A percentile compares a stretch with the other conserved stretches of the same genome.
phyloP scores from a whole-genome alignment of 2,329 filamentous ascomycete species.

The Coniochaeta hoffmannii region DNA sequence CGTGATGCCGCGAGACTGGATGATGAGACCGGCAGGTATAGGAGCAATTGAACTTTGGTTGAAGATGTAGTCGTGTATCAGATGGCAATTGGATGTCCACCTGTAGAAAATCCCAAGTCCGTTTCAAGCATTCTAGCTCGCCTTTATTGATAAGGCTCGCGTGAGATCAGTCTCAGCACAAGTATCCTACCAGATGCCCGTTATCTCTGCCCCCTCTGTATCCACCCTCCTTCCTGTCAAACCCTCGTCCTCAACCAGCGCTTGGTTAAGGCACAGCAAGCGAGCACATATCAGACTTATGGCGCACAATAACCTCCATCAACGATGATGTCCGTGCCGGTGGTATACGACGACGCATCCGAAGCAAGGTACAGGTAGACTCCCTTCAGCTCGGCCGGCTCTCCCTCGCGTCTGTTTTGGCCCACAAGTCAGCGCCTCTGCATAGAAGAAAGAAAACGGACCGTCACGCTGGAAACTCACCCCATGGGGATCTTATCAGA shows the following conservation, averaged over 20 bases:
- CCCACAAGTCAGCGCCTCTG: background rate
- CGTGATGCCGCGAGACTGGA: background rate
- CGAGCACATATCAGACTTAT: conserved; percentile 19
- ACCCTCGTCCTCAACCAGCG: background rate
- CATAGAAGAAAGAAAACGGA: background rate
- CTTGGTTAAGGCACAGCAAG: background rate
- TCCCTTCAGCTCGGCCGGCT: conserved; percentile 70
- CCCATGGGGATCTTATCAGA: conserved; percentile 75
- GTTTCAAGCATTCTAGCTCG: background rate
- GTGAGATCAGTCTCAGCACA: background rate
- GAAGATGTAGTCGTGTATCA: too few relatives aligned
- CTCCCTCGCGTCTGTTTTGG: conserved; percentile 55
- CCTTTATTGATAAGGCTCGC: background rate
- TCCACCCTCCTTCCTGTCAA: background rate
- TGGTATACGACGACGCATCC: conserved; percentile 78
- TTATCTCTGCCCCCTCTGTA: background rate
- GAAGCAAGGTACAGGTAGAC: conserved; percentile 75
- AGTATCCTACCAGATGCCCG: background rate
- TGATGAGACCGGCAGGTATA: background rate
- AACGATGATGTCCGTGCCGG: conserved; percentile 64
- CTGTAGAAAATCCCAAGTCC: too few relatives aligned
- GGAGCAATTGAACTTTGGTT: too few relatives aligned
- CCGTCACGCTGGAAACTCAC: conserved; percentile 26
- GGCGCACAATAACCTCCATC: conserved; percentile 65
- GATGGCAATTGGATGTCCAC: too few relatives aligned